Evolutionary conservation across 148 eudicot species (phyloP), one percentile per base, ranked within the genome.

Genomic region (Euryodendron excelsum): DNA sequence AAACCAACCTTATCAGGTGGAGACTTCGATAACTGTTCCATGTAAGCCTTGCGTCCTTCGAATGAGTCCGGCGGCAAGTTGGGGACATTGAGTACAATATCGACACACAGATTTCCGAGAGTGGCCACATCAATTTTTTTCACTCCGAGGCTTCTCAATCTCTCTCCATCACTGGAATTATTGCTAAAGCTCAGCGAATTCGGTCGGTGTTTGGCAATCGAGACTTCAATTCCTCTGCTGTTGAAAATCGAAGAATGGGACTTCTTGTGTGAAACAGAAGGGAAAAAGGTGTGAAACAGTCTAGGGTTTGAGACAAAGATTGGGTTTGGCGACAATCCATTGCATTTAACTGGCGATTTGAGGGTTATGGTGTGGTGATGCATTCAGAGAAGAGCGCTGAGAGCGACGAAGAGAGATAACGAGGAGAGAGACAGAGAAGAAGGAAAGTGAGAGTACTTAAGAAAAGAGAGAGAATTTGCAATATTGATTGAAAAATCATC

Each of bases 21-120:
- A 74, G 94, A 93, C 50, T 90, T 79, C 14, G 98, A 82, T 23
- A 96, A 77, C 17, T 69, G 48, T 3, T 93, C 92, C 99, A 91
- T 93, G 41, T 88, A 93, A 84, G 84, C 87, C 79, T 90, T 87
- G 6, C 97, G 84, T 65, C 87, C 88, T 3, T 79, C 75, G 12
- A 82, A 21, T 36, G 87, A 52, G 21, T 79, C 75, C 21, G 99
- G 97, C 21, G 99, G 99, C 80, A 96, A 88, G 52, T 86, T 59
- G 12, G 93, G 92, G 17, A 96, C 98, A 83, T 80, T 88, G 39
- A 96, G 94, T 14, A 96, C 99, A 80, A 96, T 89, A 77, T 96
- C 99, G 68, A 96, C 91, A 66, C 99, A 96, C 13, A 96, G 88
- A 77, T 96, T 93, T 20, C 99, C 99, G 18, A 96, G 87, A 36